These are phyloP conservation scores for Peronosclerospora sorghi DNA, from an alignment of 352 stramenopile species.

Conservation along the genomic window DNA sequence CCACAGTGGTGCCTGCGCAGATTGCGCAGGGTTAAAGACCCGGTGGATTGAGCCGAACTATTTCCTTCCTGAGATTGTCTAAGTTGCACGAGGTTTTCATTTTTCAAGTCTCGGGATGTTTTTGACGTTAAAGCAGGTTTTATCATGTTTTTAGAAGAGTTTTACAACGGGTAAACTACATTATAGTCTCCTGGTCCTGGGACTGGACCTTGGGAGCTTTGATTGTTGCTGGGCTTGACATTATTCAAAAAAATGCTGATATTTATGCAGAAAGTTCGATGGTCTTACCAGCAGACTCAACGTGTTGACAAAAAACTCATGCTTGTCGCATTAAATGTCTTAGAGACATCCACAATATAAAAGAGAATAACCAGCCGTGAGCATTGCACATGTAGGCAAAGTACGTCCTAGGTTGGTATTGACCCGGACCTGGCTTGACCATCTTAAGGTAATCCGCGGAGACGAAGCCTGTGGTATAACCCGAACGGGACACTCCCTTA, in stretches of 20 bases:
- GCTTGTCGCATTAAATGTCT: constrained; percentile 49
- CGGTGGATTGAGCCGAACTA: too few species aligned
- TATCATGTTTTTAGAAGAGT: constrained; percentile 40
- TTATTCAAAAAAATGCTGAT: constrained; percentile 2
- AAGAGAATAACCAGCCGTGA: too few species aligned
- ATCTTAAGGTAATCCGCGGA: constrained; percentile 51
- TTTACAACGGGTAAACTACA: constrained; percentile 21
- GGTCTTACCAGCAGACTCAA: constrained; percentile 14
- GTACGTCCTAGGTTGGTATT: constrained; percentile 52
- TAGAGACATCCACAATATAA: too few species aligned
- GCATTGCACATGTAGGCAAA: background rate
- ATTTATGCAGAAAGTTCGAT: background rate
- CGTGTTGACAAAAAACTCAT: constrained; percentile 52
- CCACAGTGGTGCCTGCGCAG: too few species aligned
- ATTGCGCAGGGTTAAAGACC: too few species aligned
- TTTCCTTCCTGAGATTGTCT: constrained; percentile 8
- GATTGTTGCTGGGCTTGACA: constrained; percentile 25
- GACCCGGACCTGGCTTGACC: constrained; percentile 42
- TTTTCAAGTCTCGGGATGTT: constrained; percentile 42
- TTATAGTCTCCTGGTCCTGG: constrained; percentile 53
- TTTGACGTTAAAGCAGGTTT: constrained; percentile 58
- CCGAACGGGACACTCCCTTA: constrained; percentile 62
- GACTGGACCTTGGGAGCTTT: constrained; percentile 8
- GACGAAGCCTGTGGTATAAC: constrained; percentile 67
- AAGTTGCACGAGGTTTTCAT: constrained; percentile 52